These are phyloP conservation scores for Ilex asprella DNA, from an alignment of 257 asterid species.

Conservation along the genomic window DNA sequence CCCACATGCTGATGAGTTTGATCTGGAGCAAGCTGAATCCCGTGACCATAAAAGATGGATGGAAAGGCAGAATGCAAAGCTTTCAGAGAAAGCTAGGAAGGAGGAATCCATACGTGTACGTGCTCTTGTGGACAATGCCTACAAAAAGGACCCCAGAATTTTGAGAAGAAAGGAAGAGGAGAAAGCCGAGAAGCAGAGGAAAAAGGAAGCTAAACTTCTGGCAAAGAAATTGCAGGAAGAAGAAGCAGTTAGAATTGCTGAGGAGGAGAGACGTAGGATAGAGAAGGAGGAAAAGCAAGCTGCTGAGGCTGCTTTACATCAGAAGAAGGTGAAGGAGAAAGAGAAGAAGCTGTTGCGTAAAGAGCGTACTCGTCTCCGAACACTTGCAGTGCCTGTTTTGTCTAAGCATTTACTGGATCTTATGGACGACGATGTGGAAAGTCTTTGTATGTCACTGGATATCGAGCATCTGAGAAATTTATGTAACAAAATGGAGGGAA, in stretches of 20 bases:
- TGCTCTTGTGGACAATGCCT: conserved; percentile 85
- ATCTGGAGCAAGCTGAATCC: conserved; percentile 88
- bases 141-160: conserved; percentile 82
- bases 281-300: conserved; percentile 74
- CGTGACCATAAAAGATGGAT: conserved; percentile 97
- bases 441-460: conserved; percentile 61
- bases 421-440: conserved; percentile 59
- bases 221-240: conserved; percentile 88
- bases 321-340: conserved; percentile 68
- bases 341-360: conserved; percentile 85
- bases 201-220: conserved; percentile 73
- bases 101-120: conserved; percentile 79
- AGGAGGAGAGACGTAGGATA: conserved; percentile 68
- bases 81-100: conserved; percentile 89
- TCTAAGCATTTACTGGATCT: conserved; percentile 48
- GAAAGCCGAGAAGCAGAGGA: conserved; percentile 84
- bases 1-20: conserved; percentile 96
- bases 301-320: conserved; percentile 78
- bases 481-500: conserved; percentile 62
- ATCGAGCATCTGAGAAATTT: conserved; percentile 60
- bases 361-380: conserved; percentile 74
- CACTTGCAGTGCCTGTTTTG: conserved; percentile 46
- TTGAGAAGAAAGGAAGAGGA: conserved; percentile 70
- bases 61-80: conserved; percentile 95
- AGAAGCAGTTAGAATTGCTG: conserved; percentile 65